Evolutionary conservation across 1,139 yeast genomes (phyloP).

Genomic region (Petasospora rhodanensis): DNA sequence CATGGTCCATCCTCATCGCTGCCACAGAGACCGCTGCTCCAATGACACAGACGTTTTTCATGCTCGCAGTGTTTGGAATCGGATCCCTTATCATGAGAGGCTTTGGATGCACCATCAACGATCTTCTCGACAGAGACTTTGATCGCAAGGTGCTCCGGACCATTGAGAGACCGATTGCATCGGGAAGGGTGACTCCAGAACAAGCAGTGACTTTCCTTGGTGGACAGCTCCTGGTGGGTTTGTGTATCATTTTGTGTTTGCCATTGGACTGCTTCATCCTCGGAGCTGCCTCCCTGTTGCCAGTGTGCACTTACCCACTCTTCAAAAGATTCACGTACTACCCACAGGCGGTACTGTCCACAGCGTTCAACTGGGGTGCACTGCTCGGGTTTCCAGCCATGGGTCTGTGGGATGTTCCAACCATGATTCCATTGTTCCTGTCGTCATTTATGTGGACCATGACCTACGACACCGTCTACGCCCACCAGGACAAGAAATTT

Average conservation of each 20-base stretch:
- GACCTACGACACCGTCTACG: conserved; percentile 93
- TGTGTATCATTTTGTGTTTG: conserved; percentile 63
- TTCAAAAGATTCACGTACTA: conserved; percentile 93
- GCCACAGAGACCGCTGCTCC: conserved; percentile 73
- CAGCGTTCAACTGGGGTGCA: conserved; percentile 95
- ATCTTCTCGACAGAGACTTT: conserved; percentile 73
- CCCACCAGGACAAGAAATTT: conserved; percentile 92
- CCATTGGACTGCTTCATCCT: conserved; percentile 80
- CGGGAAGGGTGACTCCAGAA: conserved; percentile 68
- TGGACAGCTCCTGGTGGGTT: conserved; percentile 70
- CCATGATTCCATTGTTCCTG: conserved; percentile 72
- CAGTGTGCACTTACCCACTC: conserved; percentile 84
- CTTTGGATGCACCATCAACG: conserved; percentile 96
- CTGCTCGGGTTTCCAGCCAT: conserved; percentile 93
- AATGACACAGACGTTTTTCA: conserved; percentile 50
- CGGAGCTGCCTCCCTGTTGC: conserved; percentile 76
- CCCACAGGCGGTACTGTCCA: conserved; percentile 80
- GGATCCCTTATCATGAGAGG: conserved; percentile 95
- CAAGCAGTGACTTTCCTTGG: conserved; percentile 75
- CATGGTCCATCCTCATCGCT: conserved; percentile 61
- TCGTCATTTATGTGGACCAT: conserved; percentile 90
- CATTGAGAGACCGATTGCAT: conserved; percentile 82
- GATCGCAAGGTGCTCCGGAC: conserved; percentile 88
- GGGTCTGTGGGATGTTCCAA: conserved; percentile 71
- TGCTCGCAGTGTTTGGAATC: conserved; percentile 62